phyloP scores from a whole-genome alignment of 306 rosid genomes.

The Prunus salicina region DNA sequence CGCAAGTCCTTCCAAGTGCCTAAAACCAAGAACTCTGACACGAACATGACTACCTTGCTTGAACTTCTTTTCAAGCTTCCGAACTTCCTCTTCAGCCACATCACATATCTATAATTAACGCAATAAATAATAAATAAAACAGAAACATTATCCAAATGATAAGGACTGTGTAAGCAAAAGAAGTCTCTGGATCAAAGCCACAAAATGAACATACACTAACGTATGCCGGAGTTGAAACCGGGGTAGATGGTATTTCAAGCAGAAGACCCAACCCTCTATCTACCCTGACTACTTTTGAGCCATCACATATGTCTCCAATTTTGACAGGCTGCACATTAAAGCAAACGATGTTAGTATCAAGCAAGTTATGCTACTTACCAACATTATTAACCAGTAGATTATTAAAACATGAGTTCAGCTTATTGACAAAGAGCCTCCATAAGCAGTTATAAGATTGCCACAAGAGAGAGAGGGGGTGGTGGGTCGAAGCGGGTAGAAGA shows the following conservation, averaged over 20 bases:
- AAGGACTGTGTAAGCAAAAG: conserved; percentile 17
- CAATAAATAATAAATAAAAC: neutral
- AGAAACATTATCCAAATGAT: conserved; percentile 5
- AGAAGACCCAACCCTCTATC: conserved; percentile 76
- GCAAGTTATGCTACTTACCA: conserved; percentile 5
- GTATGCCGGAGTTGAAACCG: conserved; percentile 70
- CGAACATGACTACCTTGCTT: conserved; percentile 77
- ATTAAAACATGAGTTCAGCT: neutral
- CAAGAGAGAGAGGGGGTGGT: neutral
- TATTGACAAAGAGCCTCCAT: neutral
- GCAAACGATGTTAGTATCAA: conserved; percentile 16
- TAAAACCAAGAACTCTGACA: conserved; percentile 81
- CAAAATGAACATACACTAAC: conserved; percentile 62
- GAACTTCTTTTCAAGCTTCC: conserved; percentile 82
- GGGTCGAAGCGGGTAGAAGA: neutral
- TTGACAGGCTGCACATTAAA: conserved; percentile 58
- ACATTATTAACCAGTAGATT: neutral
- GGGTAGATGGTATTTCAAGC: conserved; percentile 73
- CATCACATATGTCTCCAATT: conserved; percentile 78
- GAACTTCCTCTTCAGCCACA: conserved; percentile 66
- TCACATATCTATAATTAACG: conserved; percentile 59
- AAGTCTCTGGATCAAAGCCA: conserved; percentile 3
- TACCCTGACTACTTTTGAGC: conserved; percentile 81
- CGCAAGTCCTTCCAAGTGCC: conserved; percentile 92
- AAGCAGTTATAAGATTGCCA: neutral